Conservation (phyloP, 257 asterid species). For the Pogostemon cablin region DNA sequence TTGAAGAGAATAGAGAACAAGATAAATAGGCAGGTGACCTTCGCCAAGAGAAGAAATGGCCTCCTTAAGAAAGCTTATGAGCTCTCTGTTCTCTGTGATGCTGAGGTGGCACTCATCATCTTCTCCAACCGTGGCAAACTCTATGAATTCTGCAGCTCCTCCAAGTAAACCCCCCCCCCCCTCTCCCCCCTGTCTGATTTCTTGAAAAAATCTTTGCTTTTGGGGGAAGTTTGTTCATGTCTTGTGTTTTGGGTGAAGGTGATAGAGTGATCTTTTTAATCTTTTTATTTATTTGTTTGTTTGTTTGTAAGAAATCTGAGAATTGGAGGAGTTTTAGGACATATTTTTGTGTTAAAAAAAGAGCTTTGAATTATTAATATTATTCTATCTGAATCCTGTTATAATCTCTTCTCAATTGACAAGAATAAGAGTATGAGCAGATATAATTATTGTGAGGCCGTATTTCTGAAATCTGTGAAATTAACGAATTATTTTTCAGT, state of each 20-base stretch:
- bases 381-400: conserved; percentile 13
- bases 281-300: not conserved
- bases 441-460: not conserved
- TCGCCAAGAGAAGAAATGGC: conserved; percentile 88
- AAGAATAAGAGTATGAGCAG: not conserved
- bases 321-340: no score
- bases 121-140: conserved; percentile 96
- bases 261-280: not conserved
- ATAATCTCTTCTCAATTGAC: conserved; percentile 4
- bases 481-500: conserved; percentile 31
- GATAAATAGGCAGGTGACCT: conserved; percentile 86
- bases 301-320: not conserved
- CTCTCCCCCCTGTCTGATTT: not conserved
- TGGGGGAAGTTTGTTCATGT: not conserved
- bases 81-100: conserved; percentile 80
- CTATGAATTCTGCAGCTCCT: conserved; percentile 81
- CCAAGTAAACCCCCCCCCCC: conserved; percentile 52
- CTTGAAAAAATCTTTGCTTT: not conserved
- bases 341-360: no score
- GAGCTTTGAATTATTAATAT: not conserved
- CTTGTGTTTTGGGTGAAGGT: not conserved
- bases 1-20: conserved; percentile 89
- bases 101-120: conserved; percentile 81
- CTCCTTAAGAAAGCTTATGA: conserved; percentile 81
- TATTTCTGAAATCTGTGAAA: conserved; percentile 26